Base-by-base conservation (phyloP, 2,329 filamentous ascomycete genomes). In the Colletotrichum tropicale region DNA sequence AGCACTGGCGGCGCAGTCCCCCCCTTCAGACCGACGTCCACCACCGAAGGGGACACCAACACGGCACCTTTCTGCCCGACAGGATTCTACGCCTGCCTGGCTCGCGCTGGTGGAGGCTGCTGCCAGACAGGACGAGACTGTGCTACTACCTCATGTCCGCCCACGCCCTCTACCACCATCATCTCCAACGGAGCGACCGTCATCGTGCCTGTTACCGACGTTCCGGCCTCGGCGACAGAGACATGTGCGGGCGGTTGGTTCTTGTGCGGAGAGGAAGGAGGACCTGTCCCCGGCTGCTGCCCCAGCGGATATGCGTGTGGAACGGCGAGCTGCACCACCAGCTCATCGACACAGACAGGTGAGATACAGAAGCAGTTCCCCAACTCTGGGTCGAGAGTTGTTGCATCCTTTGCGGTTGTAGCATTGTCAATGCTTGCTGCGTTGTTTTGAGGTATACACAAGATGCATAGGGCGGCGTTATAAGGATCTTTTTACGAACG, bases 21-120 rank as follows among this genome's bases (percentile, higher is more conserved):
- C 3, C 88, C 90, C 2, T 86, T 88, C 79, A 86, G 89, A 18
- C 90, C 88, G 5, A 89, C 86, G 15, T 81, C 81, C 26, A 79
- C 70, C 36, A 83, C 87, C 15, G 82, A 87, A 1, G 78, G 83
- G 18, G 84, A 84, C 26, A 60, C 70, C 10, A 43, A 67, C 38
- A 64, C 70, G 18, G 32, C 70, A 4, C 36, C 64, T 12, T 87
- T 89, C 79, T 98, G 96, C 80, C 96, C 96, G 0, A 96, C 93
- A 0, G 96, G 96, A 4, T 98, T 96, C 87, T 98, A 98, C 84
- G 93, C 95, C 66, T 98, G 96, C 84, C 91, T 93, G 4, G 96
- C 96, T 3, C 92, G 93, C 75, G 95, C 96, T 75, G 95, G 94
- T 16, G 95, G 95, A 24, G 91, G 91, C 3, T 98, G 96, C 86